Evolutionary conservation across 1,284 basidiomycete genomes (phyloP).

Genomic region (Ganoderma sinense): DNA sequence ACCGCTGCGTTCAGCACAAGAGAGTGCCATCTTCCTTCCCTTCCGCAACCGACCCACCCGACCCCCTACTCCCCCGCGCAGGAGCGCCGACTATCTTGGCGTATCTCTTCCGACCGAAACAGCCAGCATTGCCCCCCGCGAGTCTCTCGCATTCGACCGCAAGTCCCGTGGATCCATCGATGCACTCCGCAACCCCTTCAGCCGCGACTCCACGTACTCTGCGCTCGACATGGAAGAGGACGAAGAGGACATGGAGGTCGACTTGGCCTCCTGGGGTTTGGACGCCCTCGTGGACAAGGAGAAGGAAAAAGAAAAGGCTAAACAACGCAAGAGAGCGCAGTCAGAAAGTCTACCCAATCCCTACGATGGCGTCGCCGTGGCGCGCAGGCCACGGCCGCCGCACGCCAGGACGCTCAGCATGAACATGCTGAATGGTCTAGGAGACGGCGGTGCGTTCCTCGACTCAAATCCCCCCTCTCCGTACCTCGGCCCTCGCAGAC

Average conservation of each 20-base stretch:
- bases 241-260: slow-evolving; percentile 71
- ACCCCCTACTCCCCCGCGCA: slow-evolving; percentile 48
- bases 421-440: slow-evolving; percentile 63
- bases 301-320: slow-evolving; percentile 35
- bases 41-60: slow-evolving; percentile 57
- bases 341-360: slow-evolving; percentile 59
- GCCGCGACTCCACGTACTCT: slow-evolving; percentile 64
- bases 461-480: slow-evolving; percentile 42
- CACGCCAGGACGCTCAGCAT: slow-evolving; percentile 66
- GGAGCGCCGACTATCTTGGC: slow-evolving; percentile 70
- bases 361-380: slow-evolving; percentile 38
- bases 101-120: slow-evolving; percentile 69
- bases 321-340: slow-evolving; percentile 52
- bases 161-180: slow-evolving; percentile 62
- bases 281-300: slow-evolving; percentile 75
- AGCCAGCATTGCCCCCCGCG: slow-evolving; percentile 52
- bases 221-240: slow-evolving; percentile 52
- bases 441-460: slow-evolving; percentile 53
- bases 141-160: slow-evolving; percentile 56
- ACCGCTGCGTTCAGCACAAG: slow-evolving; percentile 71
- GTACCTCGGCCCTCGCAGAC: slow-evolving; percentile 42
- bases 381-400: slow-evolving; percentile 41
- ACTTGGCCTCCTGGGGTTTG: slow-evolving; percentile 84
- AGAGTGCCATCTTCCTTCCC: slow-evolving; percentile 84
- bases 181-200: slow-evolving; percentile 75